A percentile compares a stretch with the other conserved stretches of the same genome.
Conservation (phyloP, 176 grass and related monocot genomes). For the Cymbopogon citratus region DNA sequence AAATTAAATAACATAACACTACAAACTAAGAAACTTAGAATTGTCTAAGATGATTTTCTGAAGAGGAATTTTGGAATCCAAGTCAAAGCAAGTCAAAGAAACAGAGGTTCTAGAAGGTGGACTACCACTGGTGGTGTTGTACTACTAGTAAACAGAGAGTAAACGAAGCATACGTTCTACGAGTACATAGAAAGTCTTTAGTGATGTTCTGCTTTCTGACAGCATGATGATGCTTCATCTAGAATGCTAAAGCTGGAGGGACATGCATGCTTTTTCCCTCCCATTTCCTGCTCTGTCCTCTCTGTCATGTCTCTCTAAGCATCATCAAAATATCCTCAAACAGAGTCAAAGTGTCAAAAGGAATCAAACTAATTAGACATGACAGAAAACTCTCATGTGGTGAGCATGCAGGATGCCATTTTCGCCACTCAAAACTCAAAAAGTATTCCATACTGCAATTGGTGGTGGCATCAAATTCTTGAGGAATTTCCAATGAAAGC, state of each 20-base stretch:
- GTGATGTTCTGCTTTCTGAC: conserved; percentile 22
- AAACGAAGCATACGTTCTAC: background rate
- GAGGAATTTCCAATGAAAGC: background rate
- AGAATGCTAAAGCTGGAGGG: background rate
- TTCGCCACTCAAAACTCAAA: background rate
- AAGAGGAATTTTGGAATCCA: too few species aligned
- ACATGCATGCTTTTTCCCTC: background rate
- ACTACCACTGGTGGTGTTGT: background rate
- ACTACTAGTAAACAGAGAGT: background rate
- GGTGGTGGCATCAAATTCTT: background rate
- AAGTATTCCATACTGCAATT: background rate
- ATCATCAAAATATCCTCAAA: background rate
- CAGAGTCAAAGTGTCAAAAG: background rate
- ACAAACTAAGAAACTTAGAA: background rate
- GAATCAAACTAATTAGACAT: background rate
- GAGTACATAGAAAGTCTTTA: background rate
- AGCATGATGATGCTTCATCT: background rate
- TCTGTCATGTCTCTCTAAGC: background rate
- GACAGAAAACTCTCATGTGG: background rate
- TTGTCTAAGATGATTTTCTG: background rate
- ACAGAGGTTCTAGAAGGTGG: conserved; percentile 6
- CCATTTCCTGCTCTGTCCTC: conserved; percentile 25
- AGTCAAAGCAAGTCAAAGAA: background rate
- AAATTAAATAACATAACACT: background rate
- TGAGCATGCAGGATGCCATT: background rate